Evolutionary conservation across 2,329 filamentous ascomycete genomes (phyloP), one percentile per base, ranked within the genome.

Genomic region (Ophiostoma angusticollis): DNA sequence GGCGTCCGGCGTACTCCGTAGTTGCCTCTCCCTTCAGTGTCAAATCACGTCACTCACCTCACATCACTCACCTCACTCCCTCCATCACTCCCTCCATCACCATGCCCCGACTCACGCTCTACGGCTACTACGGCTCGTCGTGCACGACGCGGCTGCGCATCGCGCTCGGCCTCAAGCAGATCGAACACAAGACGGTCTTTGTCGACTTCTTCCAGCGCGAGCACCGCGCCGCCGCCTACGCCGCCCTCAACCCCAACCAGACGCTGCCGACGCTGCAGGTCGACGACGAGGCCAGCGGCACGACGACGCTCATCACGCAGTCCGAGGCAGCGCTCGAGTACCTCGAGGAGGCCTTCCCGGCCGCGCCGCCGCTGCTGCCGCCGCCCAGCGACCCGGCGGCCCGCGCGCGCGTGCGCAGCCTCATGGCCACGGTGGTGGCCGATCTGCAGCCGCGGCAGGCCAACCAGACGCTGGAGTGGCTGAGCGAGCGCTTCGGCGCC

Each of bases 401-500:
- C 0, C 62, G 74, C 14, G 72, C 73, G 0, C 51, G 55, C 3
- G 69, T 73, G 0, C 65, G 74, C 13, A 63, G 67, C 4, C 55
- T 80, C 8, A 63, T 66, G 4, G 51, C 58, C 37, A 70, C 79
- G n/a, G 56, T 79, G 21, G 62, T 63, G 6, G 59, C 61, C 21
- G 76, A 80, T 45, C 61, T 68, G 5, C 75, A 79, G 53, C 74
- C 76, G 6, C 62, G 74, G 1, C 76, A 74, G 1, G 78, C 78
- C 47, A 52, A 72, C 14, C 60, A 64, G 8, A 65, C 75, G 27
- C 59, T 73, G 47, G 62, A 64, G 33, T 60, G 62, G 0, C 58
- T 78, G 3, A 65, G 62, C 0, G 58, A 14, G 21, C 28, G 55
- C 1, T 62, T 60, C 1, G 57, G 61, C 1, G 60, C 60, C 18